Percentiles rank a stretch among this genome's conserved stretches.
phyloP scores from a whole-genome alignment of 2,329 filamentous ascomycete species.

The Fusarium chaquense region DNA sequence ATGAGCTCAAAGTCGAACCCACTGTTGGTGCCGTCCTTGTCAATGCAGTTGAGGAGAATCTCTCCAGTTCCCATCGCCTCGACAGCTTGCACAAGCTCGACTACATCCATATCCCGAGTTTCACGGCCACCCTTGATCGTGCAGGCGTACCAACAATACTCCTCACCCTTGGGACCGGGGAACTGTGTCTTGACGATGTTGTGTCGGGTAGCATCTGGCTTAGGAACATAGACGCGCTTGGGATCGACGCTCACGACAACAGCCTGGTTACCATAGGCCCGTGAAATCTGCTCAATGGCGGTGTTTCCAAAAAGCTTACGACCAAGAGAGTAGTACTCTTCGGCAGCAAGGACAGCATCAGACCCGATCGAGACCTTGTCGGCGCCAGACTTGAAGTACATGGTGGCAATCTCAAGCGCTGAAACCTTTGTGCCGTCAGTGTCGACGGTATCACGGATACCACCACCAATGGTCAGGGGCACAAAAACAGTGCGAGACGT shows the following conservation, averaged over 20 bases:
- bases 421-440: slow-evolving; percentile 87
- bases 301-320: slow-evolving; percentile 80
- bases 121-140: slow-evolving; percentile 96
- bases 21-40: slow-evolving; percentile 93
- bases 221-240: slow-evolving; percentile 86
- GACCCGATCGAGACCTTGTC: slow-evolving; percentile 98
- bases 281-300: slow-evolving; percentile 94
- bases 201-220: slow-evolving; percentile 78
- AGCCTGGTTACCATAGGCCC: slow-evolving; percentile 94
- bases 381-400: slow-evolving; percentile 97
- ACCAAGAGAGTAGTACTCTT: slow-evolving; percentile 84
- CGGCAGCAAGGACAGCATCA: slow-evolving; percentile 91
- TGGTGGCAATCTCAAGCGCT: slow-evolving; percentile 90
- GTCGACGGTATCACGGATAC: slow-evolving; percentile 93
- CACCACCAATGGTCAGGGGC: slow-evolving; percentile 93
- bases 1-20: slow-evolving; percentile 97
- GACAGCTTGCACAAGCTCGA: slow-evolving; percentile 87
- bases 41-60: slow-evolving; percentile 96
- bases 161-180: slow-evolving; percentile 80
- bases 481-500: slow-evolving; percentile 95
- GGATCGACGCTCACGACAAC: slow-evolving; percentile 97
- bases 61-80: slow-evolving; percentile 97
- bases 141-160: slow-evolving; percentile 95
- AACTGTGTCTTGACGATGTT: slow-evolving; percentile 75
- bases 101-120: slow-evolving; percentile 92